Evolutionary conservation across 139 green algal species (phyloP), one percentile per base, ranked within the genome.

Genomic region (Tetradesmus lagerheimii): DNA sequence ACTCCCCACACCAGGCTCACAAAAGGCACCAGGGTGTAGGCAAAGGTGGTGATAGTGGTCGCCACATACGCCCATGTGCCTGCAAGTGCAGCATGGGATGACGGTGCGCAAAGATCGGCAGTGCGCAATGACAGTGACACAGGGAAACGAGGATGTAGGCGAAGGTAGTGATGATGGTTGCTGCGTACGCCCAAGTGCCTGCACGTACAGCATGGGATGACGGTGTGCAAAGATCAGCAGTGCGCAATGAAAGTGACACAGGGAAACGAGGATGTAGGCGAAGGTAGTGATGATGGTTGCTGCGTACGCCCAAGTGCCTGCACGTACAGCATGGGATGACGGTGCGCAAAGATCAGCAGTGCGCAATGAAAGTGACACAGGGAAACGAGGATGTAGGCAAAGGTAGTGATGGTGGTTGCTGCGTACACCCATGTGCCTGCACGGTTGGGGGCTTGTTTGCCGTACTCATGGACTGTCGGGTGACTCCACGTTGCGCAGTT

Each of bases 21-120:
- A 38, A 96, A 94, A 20, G 94, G 94, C 20, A 96, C 92, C 29
- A 94, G 67, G 82, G 94, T 94, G 81, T 93, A 92, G 77, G 94
- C 83, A 25, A 92, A 90, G 0, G 94, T 94, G 62, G 88, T 84
- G 12, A 91, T 57, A 62, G 93, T 90, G 43, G 92, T 93, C 31
- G 89, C 89, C 74, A 94, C 90, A 81, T 95, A 95, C 43, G 92
- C 87, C 77, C 77, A 90, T 0, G 88, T 91, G 83, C 81, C 81
- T 87, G 81, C 53, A 82, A 23, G 31, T n/a, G 34, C 31, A 38
- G 29, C 31, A 39, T 27, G 18, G 16, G 11, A 78, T 6, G n/a
- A 16, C n/a, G n/a, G n/a, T n/a, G n/a, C n/a, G n/a, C n/a, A n/a
- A n/a, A n/a, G n/a, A n/a, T n/a, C n/a, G n/a, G n/a, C n/a, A n/a